A percentile compares a stretch with the other conserved stretches of the same genome.
These are phyloP conservation scores for Skeletonema menzelii DNA, from an alignment of 108 stramenopile species.

Conservation along the genomic window DNA sequence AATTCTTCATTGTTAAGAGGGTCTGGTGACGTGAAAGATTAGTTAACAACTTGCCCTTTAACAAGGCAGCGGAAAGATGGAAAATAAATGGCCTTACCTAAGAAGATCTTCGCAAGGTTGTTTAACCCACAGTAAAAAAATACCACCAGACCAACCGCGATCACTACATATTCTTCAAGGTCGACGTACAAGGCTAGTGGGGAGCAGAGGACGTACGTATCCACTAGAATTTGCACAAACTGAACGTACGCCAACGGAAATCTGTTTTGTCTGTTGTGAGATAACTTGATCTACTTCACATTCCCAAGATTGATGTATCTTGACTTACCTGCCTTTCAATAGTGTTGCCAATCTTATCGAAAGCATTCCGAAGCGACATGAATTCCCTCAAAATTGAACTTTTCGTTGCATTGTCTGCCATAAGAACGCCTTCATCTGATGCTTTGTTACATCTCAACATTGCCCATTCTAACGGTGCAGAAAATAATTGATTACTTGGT, in stretches of 20 bases:
- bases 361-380: constrained; percentile 32
- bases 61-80: too few relatives aligned
- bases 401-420: constrained; percentile 3
- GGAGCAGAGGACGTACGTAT: constrained; percentile 25
- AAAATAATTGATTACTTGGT: constrained; percentile 10
- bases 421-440: constrained; percentile 23
- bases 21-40: too few relatives aligned
- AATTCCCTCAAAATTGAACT: constrained; percentile 11
- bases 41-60: too few relatives aligned
- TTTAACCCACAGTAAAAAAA: constrained; percentile 30
- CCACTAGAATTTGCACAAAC: constrained; percentile 52
- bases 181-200: constrained; percentile 39
- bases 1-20: background rate
- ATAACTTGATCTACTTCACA: too few relatives aligned
- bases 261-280: background rate
- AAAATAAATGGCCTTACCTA: too few relatives aligned
- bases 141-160: constrained; percentile 24
- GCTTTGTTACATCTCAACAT: constrained; percentile 8
- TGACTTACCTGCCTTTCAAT: constrained; percentile 16
- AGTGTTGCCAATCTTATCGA: constrained; percentile 39
- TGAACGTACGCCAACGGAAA: constrained; percentile 62
- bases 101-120: constrained; percentile 39
- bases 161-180: constrained; percentile 7
- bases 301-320: background rate
- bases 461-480: constrained; percentile 36